Percentiles rank a stretch among this genome's conserved stretches.
These are phyloP conservation scores for Eucalyptus lansdowneana DNA, from an alignment of 345 rosid genomes.

Conservation along the genomic window DNA sequence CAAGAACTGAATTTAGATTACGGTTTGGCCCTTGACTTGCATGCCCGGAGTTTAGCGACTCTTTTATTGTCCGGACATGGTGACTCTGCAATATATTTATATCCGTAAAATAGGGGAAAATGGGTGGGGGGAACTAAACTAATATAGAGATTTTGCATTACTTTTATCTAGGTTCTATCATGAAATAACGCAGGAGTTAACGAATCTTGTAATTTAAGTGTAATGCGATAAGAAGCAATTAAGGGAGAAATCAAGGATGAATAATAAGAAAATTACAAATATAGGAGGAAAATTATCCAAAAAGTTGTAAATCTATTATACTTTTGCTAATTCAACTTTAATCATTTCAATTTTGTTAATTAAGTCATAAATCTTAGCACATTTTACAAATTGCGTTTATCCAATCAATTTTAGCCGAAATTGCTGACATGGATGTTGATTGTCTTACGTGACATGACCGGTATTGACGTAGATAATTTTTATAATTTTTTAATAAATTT, in stretches of 20 bases:
- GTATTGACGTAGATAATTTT: no score
- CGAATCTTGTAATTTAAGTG: not conserved
- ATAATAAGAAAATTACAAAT: not conserved
- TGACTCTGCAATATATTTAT: not conserved
- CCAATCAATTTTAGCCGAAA: no score
- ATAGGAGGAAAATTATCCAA: not conserved
- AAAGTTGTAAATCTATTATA: fast-evolving
- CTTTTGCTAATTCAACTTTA: fast-evolving
- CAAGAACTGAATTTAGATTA: not conserved
- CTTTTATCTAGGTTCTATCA: not conserved
- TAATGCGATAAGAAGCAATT: not conserved
- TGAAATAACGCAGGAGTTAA: not conserved
- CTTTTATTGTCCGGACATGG: not conserved
- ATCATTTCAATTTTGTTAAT: no score
- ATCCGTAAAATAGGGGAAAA: not conserved
- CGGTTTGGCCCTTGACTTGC: not conserved
- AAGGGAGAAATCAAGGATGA: not conserved
- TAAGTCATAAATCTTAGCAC: not conserved
- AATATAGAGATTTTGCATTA: not conserved
- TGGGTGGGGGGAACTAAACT: not conserved
- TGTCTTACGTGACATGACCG: fast-evolving
- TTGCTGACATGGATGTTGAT: fast-evolving
- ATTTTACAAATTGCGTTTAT: no score
- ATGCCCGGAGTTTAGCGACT: not conserved
- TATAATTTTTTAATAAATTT: no score